Base-by-base conservation (phyloP, 2,329 filamentous ascomycete genomes). In the Fusarium chuoi region DNA sequence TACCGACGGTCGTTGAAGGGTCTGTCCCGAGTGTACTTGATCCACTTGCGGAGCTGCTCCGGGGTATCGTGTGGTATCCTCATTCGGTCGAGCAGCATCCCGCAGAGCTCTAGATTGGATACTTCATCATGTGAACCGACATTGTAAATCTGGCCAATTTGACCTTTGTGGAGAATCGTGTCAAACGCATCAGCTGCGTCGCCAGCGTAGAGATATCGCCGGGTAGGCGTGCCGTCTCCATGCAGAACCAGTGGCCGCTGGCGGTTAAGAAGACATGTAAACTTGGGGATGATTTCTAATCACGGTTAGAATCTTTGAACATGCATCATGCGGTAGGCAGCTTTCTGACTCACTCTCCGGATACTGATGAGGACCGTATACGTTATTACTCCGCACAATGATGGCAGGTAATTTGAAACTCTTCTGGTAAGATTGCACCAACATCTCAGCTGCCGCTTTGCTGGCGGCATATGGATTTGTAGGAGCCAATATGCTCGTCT, bases 341-440 rank as follows among this genome's bases (percentile, higher is more conserved):
- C 22, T 35, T 30, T 14, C 17, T 26, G 18, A 78, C 92, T 82
- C 83, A 95, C 93, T 95, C 84, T 95, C 93, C 1, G 93, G 93
- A 80, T 92, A 95, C 80, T 96, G 93, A 79, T 95, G 93, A 28
- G 94, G 94, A 0, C 94, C 94, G 78, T 95, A 96, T 36, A 96
- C 93, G 78, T 96, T 96, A 84, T 96, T 96, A 80, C 92, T 92
- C 56, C 93, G 88, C 35, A 95, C 92, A 76, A 95, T 93, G 73
- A 96, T 94, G 58, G 91, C 89, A 3, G 93, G 93, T 18, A 96
- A 86, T 81, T 93, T 92, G 86, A 95, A 95, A 82, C 91, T 94
- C 84, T 93, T 94, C 79, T 92, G 89, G 81, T 95, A 96, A n/a
- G 93, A 94, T 81, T 93, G 91, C n/a, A 96, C 93, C 78, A 94